phyloP scores from a whole-genome alignment of 2,329 filamentous ascomycete species.

The Thyridium curvatum region DNA sequence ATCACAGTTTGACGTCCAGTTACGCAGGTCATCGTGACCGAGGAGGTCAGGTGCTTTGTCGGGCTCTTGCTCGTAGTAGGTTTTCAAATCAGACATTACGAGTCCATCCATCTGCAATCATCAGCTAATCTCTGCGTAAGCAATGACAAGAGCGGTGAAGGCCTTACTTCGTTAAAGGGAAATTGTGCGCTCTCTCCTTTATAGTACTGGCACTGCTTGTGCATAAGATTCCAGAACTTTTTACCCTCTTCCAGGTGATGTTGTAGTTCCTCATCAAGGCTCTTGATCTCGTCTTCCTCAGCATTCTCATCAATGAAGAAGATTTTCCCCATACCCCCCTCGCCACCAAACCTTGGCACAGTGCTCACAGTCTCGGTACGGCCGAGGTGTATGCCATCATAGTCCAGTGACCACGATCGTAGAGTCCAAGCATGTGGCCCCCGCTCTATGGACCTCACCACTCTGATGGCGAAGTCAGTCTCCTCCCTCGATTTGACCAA shows the following conservation, averaged over 20 bases:
- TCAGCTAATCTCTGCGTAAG: no score
- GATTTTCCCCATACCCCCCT: not conserved
- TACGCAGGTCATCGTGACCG: no score
- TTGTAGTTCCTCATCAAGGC: not conserved
- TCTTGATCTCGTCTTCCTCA: not conserved
- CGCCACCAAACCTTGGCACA: not conserved
- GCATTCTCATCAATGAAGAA: not conserved
- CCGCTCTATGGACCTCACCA: not conserved
- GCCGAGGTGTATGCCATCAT: conserved; percentile 4
- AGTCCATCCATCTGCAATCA: no score
- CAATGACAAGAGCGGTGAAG: no score
- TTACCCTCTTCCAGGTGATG: not conserved
- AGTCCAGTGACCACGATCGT: not conserved
- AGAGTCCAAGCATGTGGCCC: not conserved
- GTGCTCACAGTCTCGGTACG: not conserved
- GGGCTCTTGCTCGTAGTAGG: no score
- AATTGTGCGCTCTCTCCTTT: not conserved
- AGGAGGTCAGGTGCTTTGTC: no score
- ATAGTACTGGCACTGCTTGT: not conserved
- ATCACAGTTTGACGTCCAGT: no score
- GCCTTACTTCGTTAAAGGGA: not conserved
- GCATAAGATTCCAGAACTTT: not conserved
- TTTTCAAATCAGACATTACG: no score
- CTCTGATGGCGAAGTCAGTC: not conserved
- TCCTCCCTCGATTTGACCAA: not conserved